Evolutionary conservation across 75 land plant species (phyloP).

Genomic region (Picea sitchensis): DNA sequence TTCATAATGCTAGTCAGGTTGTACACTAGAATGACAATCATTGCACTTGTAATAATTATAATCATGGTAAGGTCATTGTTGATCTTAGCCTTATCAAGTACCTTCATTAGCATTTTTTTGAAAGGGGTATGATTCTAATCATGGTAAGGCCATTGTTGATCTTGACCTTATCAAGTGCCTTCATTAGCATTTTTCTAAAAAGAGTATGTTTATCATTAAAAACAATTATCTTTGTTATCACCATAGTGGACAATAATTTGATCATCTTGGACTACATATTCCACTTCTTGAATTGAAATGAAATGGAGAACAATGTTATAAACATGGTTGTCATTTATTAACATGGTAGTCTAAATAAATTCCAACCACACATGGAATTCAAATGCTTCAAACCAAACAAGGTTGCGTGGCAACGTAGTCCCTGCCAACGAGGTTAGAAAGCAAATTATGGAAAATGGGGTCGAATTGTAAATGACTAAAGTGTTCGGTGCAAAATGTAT

Average conservation of each 20-base stretch:
- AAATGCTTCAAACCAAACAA: no score
- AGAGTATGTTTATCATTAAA: conserved; percentile 47
- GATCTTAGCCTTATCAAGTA: conserved; percentile 44
- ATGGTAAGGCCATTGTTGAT: no score
- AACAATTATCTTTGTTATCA: conserved; percentile 34
- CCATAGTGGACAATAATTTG: conserved; percentile 34
- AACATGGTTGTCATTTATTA: no score
- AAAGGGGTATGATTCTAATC: no score
- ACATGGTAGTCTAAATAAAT: background rate
- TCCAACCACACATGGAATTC: no score
- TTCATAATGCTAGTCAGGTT: conserved; percentile 48
- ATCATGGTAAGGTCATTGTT: conserved; percentile 42
- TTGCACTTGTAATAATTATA: conserved; percentile 44
- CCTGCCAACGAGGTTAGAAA: no score
- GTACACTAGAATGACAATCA: conserved; percentile 44
- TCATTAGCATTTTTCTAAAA: no score
- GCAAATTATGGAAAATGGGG: no score
- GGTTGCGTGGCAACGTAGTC: no score
- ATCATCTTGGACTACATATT: conserved; percentile 26
- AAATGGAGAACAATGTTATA: background rate
- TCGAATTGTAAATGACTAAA: no score
- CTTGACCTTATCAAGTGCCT: no score
- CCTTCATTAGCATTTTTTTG: conserved; percentile 36
- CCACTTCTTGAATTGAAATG: background rate
- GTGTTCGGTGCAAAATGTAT: no score